Base-by-base conservation (phyloP, 192 early-diverging fungal species). In the Coemansia sp. region DNA sequence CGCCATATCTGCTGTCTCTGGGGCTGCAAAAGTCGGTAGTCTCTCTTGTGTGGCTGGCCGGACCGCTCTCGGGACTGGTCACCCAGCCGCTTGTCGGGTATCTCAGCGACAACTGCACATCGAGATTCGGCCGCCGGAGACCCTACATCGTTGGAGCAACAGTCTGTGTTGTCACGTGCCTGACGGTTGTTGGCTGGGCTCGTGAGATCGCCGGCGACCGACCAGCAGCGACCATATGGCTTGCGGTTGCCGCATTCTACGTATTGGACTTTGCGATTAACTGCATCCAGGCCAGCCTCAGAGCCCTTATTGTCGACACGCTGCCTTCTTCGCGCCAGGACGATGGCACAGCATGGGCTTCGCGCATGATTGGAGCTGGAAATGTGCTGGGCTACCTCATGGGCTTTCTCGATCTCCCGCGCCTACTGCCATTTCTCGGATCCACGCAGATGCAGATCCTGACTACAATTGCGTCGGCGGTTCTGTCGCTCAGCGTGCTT, bases 231-330 rank as follows among this genome's bases (percentile, higher is more conserved):
- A 82, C 88, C 2, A 87, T 92, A 34, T 68, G 81, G 31, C 72
- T 90, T 27, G 94, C 93, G 20, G 91, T 98, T 4, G 14, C 83
- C 8, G 86, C 86, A 10, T 96, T 98, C 64, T 98, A 95, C 61
- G 72, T 87, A n/a, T 68, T 98, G 20, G 96, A 98, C 73, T 97
- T 98, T 79, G 87, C 92, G 0, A 83, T 98, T 59, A 98, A 98
- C 70, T 87, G 88, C 8, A 88, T 95, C 9, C 89, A 92, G 65
- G 92, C 94, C 6, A 82, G 84, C 27, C 87, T 86, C 57, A 88
- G 96, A 9, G 89, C 92, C 14, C 75, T 98, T 17, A 89, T 96
- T 31, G 85, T 97, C 23, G 96, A 98, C 65, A 84, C 87, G 31
- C 83, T 87, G 20, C 89, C 93, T 0, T 70, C 88, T 17, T 70